These are phyloP conservation scores for Penicillium sp. DNA, from an alignment of 2,329 filamentous ascomycete species.

Conservation along the genomic window DNA sequence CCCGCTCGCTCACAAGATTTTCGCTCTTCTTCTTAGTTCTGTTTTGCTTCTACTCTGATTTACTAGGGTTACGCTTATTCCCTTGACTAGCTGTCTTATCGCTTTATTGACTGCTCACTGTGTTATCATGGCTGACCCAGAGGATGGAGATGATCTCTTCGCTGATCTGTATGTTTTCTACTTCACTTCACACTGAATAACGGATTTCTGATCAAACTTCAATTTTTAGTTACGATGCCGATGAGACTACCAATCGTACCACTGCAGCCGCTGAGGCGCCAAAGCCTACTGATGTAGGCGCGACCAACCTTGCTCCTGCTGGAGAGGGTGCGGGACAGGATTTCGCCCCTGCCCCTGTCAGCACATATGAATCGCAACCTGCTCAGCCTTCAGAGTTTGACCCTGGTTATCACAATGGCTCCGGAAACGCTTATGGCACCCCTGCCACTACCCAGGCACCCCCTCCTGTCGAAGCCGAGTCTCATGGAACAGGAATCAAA, in stretches of 20 bases:
- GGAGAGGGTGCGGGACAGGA: constrained; percentile 30
- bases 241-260: constrained; percentile 44
- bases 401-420: constrained; percentile 21
- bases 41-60: background rate
- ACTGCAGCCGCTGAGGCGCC: constrained; percentile 32
- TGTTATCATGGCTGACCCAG: constrained; percentile 62
- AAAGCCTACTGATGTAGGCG: constrained; percentile 26
- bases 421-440: constrained; percentile 21
- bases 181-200: background rate
- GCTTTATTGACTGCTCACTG: background rate
- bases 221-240: constrained; percentile 55
- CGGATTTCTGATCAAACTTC: constrained; percentile 8
- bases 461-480: constrained; percentile 25
- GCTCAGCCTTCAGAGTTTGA: constrained; percentile 21
- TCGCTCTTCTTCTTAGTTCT: background rate
- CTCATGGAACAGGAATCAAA: constrained; percentile 53
- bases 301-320: constrained; percentile 24
- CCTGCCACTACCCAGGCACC: constrained; percentile 16
- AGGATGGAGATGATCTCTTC: constrained; percentile 89
- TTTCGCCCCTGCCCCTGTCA: constrained; percentile 25
- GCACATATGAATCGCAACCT: constrained; percentile 17
- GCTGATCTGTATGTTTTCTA: constrained; percentile 67
- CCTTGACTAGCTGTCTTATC: background rate
- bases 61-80: background rate
- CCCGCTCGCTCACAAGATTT: constrained; percentile 3